Percentiles rank a stretch among this genome's conserved stretches.
Conservation (phyloP, 75 land plant species). For the Cunninghamia lanceolata region DNA sequence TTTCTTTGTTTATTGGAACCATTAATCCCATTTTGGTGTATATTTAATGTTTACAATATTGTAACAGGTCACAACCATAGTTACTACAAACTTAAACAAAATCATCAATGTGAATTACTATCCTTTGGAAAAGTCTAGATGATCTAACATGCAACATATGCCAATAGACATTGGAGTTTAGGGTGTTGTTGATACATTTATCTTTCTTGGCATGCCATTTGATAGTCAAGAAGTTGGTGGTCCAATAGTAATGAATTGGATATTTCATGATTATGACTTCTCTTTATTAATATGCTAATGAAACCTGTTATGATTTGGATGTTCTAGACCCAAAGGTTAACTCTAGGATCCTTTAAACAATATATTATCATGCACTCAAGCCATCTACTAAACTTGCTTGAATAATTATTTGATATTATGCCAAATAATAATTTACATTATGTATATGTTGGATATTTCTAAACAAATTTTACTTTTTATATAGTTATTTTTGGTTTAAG, state of each 20-base stretch:
- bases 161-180: conserved; percentile 97
- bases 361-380: conserved; percentile 88
- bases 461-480: too few species aligned
- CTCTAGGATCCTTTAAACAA: conserved; percentile 90
- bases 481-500: too few species aligned
- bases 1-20: background rate
- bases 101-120: conserved; percentile 93
- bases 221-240: conserved; percentile 84
- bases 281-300: background rate
- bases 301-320: background rate
- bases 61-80: conserved; percentile 66
- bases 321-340: conserved; percentile 81
- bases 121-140: conserved; percentile 81
- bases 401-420: too few species aligned
- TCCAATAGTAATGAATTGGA: background rate
- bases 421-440: too few species aligned
- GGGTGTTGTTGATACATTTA: conserved; percentile 94
- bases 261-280: background rate
- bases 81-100: conserved; percentile 79
- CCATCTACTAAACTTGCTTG: conserved; percentile 75
- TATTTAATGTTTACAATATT: background rate
- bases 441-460: too few species aligned
- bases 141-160: conserved; percentile 77
- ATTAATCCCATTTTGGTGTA: background rate
- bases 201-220: conserved; percentile 93